phyloP scores from a whole-genome alignment of 2,329 filamentous ascomycete genomes.

The Pezicula rhizophila region DNA sequence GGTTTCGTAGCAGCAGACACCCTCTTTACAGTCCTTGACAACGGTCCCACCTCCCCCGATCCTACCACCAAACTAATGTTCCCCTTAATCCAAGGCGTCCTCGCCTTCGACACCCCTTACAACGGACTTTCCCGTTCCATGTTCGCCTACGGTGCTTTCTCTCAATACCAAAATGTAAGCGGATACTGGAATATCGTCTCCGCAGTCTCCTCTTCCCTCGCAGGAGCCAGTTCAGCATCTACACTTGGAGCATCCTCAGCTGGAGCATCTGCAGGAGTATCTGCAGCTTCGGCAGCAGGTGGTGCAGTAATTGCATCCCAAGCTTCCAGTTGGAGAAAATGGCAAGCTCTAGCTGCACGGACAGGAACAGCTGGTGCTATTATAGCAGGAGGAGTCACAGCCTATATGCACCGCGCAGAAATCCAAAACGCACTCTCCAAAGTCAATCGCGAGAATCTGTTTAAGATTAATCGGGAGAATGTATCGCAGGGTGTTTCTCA shows the following conservation, averaged over 20 bases:
- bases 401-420: slow-evolving; percentile 70
- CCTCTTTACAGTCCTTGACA: slow-evolving; percentile 62
- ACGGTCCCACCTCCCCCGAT: slow-evolving; percentile 23
- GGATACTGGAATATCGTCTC: slow-evolving; percentile 53
- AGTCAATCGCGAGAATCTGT: slow-evolving; percentile 35
- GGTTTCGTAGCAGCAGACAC: slow-evolving; percentile 82
- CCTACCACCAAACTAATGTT: slow-evolving; percentile 38
- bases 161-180: slow-evolving; percentile 52
- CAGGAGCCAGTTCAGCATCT: slow-evolving; percentile 30
- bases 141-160: slow-evolving; percentile 56
- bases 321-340: slow-evolving; percentile 40
- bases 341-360: slow-evolving; percentile 65
- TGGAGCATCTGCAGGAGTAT: slow-evolving; percentile 12
- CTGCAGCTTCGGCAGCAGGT: slow-evolving; percentile 10
- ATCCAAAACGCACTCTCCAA: slow-evolving; percentile 47
- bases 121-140: slow-evolving; percentile 56
- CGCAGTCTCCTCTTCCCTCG: slow-evolving; percentile 42
- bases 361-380: slow-evolving; percentile 79
- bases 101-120: slow-evolving; percentile 83
- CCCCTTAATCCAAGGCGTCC: slow-evolving; percentile 71
- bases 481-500: slow-evolving; percentile 34
- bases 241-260: slow-evolving; percentile 9
- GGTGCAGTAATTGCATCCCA: not conserved
- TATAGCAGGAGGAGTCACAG: slow-evolving; percentile 72
- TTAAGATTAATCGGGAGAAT: not conserved